A percentile compares a stretch with the other conserved stretches of the same genome.
phyloP scores from a whole-genome alignment of 768 basidiomycete genomes.

The Russula virescens region DNA sequence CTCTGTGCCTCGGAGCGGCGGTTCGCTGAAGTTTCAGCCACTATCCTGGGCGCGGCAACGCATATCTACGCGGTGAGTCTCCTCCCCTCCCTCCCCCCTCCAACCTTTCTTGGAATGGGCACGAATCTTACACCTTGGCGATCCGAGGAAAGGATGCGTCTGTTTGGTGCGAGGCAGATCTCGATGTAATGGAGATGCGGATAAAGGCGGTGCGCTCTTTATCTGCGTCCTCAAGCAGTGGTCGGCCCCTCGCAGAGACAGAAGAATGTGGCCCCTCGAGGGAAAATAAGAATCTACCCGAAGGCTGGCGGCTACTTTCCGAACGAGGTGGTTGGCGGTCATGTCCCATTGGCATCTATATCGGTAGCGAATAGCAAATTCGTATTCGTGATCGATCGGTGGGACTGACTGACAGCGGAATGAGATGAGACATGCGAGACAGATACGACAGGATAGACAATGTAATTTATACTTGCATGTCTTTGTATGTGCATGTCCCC shows the following conservation, averaged over 20 bases:
- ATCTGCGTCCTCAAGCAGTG: background rate
- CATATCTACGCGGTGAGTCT: constrained; percentile 2
- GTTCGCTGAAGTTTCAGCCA: constrained; percentile 25
- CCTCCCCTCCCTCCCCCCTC: no score
- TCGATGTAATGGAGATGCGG: constrained; percentile 43
- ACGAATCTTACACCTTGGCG: background rate
- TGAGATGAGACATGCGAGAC: background rate
- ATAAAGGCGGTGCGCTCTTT: constrained; percentile 8
- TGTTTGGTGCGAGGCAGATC: constrained; percentile 44
- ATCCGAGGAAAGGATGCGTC: background rate
- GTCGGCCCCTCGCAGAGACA: background rate
- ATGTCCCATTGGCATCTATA: constrained; percentile 62
- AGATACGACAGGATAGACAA: background rate
- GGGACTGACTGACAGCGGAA: no score
- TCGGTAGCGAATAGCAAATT: constrained; percentile 18
- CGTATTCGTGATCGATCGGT: background rate
- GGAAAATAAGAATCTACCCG: constrained; percentile 21
- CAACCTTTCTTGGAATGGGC: background rate
- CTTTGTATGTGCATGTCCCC: no score
- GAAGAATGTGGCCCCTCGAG: background rate
- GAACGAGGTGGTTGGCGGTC: constrained; percentile 48
- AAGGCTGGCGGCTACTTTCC: constrained; percentile 53
- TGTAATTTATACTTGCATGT: background rate
- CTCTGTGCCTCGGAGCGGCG: constrained; percentile 36
- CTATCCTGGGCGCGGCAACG: background rate